Percentiles rank a stretch among this genome's conserved stretches.
These are phyloP conservation scores for Scheffersomyces lignosus DNA, from an alignment of 805 yeast species.

Conservation along the genomic window DNA sequence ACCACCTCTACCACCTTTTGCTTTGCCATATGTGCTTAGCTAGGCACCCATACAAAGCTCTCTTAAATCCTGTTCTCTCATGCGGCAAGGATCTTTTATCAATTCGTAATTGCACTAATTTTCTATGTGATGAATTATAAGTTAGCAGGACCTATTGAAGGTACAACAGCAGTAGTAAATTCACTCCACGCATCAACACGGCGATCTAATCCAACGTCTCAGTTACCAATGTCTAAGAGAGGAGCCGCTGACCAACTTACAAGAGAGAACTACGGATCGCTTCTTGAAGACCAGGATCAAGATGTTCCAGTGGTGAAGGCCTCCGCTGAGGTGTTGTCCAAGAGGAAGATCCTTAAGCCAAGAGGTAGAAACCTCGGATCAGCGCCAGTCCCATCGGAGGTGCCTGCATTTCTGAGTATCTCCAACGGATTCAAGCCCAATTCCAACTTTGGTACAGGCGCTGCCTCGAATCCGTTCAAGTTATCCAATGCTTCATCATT, in stretches of 20 bases:
- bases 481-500: neutral
- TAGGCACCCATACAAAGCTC: no score
- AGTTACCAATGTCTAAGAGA: constrained; percentile 61
- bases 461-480: neutral
- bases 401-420: neutral
- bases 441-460: constrained; percentile 2
- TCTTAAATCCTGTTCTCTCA: no score
- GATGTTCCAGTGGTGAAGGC: constrained; percentile 45
- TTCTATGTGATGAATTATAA: no score
- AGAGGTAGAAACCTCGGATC: constrained; percentile 21
- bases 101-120: no score
- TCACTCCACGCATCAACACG: neutral
- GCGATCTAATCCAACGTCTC: no score
- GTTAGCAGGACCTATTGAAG: no score
- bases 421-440: constrained; percentile 1
- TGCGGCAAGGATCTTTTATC: no score
- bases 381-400: no score
- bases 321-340: constrained; percentile 60
- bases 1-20: no score
- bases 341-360: constrained; percentile 67
- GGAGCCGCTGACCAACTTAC: constrained; percentile 64
- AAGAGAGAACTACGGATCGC: constrained; percentile 44
- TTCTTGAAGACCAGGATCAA: constrained; percentile 40
- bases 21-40: no score
- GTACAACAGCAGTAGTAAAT: no score